Base-by-base conservation (phyloP, 371 early-diverging fungal genomes). In the Dipsacomyces acuminosporus region DNA sequence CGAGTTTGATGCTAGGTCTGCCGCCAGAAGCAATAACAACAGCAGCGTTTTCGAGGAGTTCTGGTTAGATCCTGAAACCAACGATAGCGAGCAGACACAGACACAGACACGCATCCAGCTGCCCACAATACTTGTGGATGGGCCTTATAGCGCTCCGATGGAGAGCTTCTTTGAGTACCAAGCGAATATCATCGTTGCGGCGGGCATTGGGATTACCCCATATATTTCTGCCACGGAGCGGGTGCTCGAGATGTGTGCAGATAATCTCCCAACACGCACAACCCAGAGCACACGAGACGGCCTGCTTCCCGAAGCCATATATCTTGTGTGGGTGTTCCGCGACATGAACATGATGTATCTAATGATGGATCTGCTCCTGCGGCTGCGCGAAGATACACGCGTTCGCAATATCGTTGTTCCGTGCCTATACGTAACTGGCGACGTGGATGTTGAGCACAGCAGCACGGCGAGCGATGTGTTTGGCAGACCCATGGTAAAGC, bases 111-210 rank as follows among this genome's bases (percentile, higher is more conserved):
- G 7, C 14, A n/a, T n/a, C 30, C 62, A 40, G 48, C 59, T 80
- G 22, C 85, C 92, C 3, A 64, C 78, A 17, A 78, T 91, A 53
- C 78, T 86, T 78, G 75, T 92, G 25, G 91, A 92, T 64, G 91
- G 91, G 7, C 90, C 90, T 0, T 92, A 87, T 66, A 90, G 86
- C 21, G 80, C 86, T 19, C 86, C 90, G 0, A 82, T 83, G 33
- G 90, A 91, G 70, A 85, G 88, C 56, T 87, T 86, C 55, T 89
- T 87, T 67, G 82, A 87, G 51, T 87, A 81, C 61, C 85, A 88
- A 51, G 82, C 79, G 23, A 76, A 82, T 13, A 76, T 90, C 25
- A 64, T 89, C 21, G 80, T 89, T 19, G 89, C 86, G 1, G 90
- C 88, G 7, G 90, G 89, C 54, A 89, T 89, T 52, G 89, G 89